Evolutionary conservation across 108 stramenopile species (phyloP).

Genomic region (Pseudonitzschia delicatissima): DNA sequence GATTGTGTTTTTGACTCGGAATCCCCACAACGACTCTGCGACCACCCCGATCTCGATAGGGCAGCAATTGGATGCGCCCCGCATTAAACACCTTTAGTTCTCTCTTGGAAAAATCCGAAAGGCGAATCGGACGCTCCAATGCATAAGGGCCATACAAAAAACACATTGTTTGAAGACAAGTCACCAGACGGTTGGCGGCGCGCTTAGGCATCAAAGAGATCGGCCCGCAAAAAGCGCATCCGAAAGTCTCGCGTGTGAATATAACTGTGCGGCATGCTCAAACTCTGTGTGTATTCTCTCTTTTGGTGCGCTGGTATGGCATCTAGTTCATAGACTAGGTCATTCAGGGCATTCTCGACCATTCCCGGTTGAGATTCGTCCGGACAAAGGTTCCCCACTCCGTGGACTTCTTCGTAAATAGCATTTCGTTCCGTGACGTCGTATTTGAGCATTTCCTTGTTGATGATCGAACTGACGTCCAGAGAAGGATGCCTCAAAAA

Average conservation of each 20-base stretch:
- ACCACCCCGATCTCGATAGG: slow-evolving; percentile 6
- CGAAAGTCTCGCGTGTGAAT: slow-evolving; percentile 20
- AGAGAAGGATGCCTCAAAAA: too few relatives aligned
- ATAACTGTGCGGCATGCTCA: background rate
- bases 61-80: slow-evolving; percentile 1
- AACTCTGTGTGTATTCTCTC: background rate
- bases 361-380: slow-evolving; percentile 1
- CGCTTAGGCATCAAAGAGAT: slow-evolving; percentile 14
- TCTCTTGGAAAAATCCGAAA: background rate
- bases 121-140: slow-evolving; percentile 1
- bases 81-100: background rate
- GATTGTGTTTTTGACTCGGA: background rate
- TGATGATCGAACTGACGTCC: background rate
- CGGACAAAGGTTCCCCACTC: background rate
- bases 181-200: slow-evolving; percentile 15
- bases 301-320: background rate
- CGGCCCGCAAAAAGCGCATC: slow-evolving; percentile 28
- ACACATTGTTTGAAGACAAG: slow-evolving; percentile 20
- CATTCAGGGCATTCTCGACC: background rate
- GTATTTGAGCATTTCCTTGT: slow-evolving; percentile 3
- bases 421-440: background rate
- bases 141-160: slow-evolving; percentile 26
- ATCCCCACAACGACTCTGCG: slow-evolving; percentile 2
- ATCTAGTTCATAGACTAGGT: background rate
- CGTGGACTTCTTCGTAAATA: background rate